Conservation (phyloP, 1,139 yeast species). For the Suhomyces yuchorum region DNA sequence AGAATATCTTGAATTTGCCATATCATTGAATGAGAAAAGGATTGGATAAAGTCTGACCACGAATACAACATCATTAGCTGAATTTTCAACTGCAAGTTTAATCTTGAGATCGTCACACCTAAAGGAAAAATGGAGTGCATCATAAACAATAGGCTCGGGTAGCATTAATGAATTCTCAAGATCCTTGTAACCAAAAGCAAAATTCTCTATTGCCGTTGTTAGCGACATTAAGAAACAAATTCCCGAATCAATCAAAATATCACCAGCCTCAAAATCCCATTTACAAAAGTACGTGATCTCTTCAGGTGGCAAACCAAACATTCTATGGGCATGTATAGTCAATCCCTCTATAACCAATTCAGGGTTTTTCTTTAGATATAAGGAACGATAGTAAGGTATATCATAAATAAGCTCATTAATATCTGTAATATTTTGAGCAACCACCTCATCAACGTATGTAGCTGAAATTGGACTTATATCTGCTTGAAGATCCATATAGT, state of each 20-base stretch:
- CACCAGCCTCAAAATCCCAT: conserved; percentile 81
- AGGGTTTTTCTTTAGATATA: conserved; percentile 27
- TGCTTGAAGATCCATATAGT: conserved; percentile 83
- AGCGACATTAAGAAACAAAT: conserved; percentile 52
- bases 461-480: conserved; percentile 53
- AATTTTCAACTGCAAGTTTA: conserved; percentile 20
- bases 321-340: conserved; percentile 78
- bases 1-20: conserved; percentile 68
- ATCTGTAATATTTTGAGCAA: conserved; percentile 13
- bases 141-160: conserved; percentile 60
- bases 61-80: conserved; percentile 22
- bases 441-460: conserved; percentile 25
- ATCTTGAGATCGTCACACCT: conserved; percentile 41
- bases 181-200: conserved; percentile 69
- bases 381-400: conserved; percentile 28
- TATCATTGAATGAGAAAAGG: conserved; percentile 59
- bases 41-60: conserved; percentile 39
- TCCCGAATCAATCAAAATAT: conserved; percentile 54
- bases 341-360: conserved; percentile 65
- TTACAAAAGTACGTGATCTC: conserved; percentile 88
- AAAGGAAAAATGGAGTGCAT: conserved; percentile 64
- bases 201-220: conserved; percentile 42
- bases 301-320: conserved; percentile 88
- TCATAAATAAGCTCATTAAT: conserved; percentile 26
- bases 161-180: conserved; percentile 70